Conservation (phyloP, 2,329 filamentous ascomycete genomes). For the Pyrenophora seminiperda region DNA sequence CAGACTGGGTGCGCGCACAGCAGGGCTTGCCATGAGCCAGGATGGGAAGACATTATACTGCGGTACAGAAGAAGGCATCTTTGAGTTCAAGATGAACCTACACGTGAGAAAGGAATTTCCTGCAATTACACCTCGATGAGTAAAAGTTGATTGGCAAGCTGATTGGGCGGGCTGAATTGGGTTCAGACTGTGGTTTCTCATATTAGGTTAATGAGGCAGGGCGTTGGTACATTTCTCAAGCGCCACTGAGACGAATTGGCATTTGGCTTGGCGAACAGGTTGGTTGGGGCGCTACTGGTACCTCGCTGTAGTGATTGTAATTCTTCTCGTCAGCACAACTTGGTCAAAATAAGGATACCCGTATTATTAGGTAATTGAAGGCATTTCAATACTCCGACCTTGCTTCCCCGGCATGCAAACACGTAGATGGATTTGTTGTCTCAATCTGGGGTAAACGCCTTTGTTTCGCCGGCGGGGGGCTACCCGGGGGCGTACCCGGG, state of each 20-base stretch:
- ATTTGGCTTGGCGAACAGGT: slow-evolving; percentile 10
- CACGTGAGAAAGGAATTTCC: slow-evolving; percentile 61
- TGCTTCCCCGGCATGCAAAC: not conserved
- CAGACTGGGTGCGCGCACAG: slow-evolving; percentile 51
- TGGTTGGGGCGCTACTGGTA: slow-evolving; percentile 7
- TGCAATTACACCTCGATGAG: slow-evolving; percentile 47
- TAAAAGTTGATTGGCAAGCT: not conserved
- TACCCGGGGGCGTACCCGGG: not conserved
- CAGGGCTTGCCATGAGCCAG: slow-evolving; percentile 55
- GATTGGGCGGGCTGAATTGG: not conserved
- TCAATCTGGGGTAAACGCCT: slow-evolving; percentile 28
- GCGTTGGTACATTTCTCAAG: not conserved
- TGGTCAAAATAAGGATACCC: slow-evolving; percentile 13
- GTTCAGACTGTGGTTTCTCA: not conserved
- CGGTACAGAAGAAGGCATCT: slow-evolving; percentile 70
- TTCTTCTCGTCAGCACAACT: slow-evolving; percentile 3
- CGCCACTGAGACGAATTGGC: not conserved
- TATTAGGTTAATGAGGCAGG: slow-evolving; percentile 1
- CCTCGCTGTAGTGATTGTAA: slow-evolving; percentile 3
- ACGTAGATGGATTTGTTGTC: slow-evolving; percentile 11
- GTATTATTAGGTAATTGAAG: slow-evolving; percentile 6
- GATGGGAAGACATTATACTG: slow-evolving; percentile 56
- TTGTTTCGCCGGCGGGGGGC: slow-evolving; percentile 10
- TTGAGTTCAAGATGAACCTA: slow-evolving; percentile 72
- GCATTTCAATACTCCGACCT: not conserved